phyloP scores from a whole-genome alignment of 1,284 basidiomycete species.

The Athelia psychrophila region DNA sequence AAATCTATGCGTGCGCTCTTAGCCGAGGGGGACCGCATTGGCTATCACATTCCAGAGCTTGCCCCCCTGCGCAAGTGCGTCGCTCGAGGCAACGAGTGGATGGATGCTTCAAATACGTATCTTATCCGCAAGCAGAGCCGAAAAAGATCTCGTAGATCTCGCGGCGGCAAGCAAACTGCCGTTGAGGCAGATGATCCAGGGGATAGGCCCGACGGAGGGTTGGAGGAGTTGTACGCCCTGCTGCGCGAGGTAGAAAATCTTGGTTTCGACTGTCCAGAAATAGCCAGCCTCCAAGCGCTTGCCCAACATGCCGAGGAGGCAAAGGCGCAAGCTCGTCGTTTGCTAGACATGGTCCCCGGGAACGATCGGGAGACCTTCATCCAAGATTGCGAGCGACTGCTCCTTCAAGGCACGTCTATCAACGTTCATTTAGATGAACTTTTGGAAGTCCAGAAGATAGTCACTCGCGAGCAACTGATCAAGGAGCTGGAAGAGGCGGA shows the following conservation, averaged over 20 bases:
- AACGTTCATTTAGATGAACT: constrained; percentile 80
- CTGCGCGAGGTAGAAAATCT: constrained; percentile 70
- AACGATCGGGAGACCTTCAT: constrained; percentile 56
- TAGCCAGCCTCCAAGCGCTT: constrained; percentile 52
- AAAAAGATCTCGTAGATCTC: constrained; percentile 65
- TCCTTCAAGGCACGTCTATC: constrained; percentile 66
- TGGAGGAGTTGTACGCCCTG: constrained; percentile 66
- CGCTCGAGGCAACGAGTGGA: constrained; percentile 79
- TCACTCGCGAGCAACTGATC: constrained; percentile 67
- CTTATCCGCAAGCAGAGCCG: constrained; percentile 69
- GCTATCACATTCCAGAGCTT: constrained; percentile 72
- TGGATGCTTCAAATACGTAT: constrained; percentile 73
- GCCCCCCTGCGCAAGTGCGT: constrained; percentile 76
- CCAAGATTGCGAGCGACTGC: constrained; percentile 66
- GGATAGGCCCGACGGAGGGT: constrained; percentile 64
- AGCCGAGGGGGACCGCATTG: constrained; percentile 86
- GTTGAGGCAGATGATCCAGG: constrained; percentile 53
- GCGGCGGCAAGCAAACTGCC: constrained; percentile 45
- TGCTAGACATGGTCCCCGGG: constrained; percentile 43
- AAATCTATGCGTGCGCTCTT: constrained; percentile 76
- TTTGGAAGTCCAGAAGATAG: constrained; percentile 71
- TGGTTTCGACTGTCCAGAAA: constrained; percentile 81
- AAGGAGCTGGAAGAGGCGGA: constrained; percentile 66
- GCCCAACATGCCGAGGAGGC: constrained; percentile 67
- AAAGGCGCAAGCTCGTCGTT: constrained; percentile 46